Evolutionary conservation across 164 flowering plant genomes (phyloP).

Genomic region (Cinnamomum chago): DNA sequence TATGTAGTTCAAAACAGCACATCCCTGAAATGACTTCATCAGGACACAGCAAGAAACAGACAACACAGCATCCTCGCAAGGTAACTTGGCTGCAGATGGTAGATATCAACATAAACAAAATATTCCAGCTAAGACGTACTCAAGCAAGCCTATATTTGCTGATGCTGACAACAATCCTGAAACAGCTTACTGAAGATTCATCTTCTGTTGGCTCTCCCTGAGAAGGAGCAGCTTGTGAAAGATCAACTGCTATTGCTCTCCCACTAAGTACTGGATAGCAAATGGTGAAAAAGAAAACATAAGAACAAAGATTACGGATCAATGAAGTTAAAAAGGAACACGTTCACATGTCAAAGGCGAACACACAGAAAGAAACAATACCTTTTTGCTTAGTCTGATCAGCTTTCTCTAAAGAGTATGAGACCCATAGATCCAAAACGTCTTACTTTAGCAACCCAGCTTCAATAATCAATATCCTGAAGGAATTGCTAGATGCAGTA

Average conservation of each 20-base stretch:
- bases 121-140: background rate
- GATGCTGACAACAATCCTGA: background rate
- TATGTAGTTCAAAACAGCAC: background rate
- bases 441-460: background rate
- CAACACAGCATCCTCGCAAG: background rate
- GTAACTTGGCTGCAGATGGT: too few relatives aligned
- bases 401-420: constrained; percentile 22
- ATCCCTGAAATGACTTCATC: background rate
- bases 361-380: background rate
- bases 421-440: constrained; percentile 6
- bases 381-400: constrained; percentile 26
- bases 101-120: too few relatives aligned
- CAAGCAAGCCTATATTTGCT: background rate
- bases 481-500: background rate
- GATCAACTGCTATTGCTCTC: background rate
- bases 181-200: background rate
- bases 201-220: background rate
- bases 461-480: background rate
- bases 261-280: constrained; percentile 8
- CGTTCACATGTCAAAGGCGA: background rate
- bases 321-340: background rate
- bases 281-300: background rate
- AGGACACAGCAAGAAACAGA: background rate
- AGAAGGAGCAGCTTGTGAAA: constrained; percentile 7
- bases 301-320: background rate